Base-by-base conservation (phyloP, 352 stramenopile genomes). In the Globisporangium viniferum region DNA sequence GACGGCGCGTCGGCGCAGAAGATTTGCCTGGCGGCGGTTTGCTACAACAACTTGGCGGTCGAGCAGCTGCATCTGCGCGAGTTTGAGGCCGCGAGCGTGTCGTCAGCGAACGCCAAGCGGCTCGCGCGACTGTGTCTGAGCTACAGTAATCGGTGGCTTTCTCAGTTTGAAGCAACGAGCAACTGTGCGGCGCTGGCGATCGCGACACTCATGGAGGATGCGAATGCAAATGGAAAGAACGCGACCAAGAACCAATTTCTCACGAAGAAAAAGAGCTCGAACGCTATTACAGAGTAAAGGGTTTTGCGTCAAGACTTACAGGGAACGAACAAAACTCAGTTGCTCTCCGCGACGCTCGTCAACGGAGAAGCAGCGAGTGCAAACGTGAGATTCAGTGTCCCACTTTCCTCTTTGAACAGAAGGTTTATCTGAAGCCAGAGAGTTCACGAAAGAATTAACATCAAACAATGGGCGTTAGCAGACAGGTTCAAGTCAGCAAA, bases 11-110 rank as follows among this genome's bases (percentile, higher is more conserved):
- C 83, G 8, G 86, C 90, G 3, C 91, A 98, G 62, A 95, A 97
- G 68, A 81, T 98, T 15, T 97, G 93, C 61, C 69, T 98, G 15
- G 86, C 93, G 0, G 85, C 90, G 10, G 88, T 98, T 24, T 91
- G 80, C 69, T 98, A 98, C 74, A 96, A 98, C 73, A 98, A 98
- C 61, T 72, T 98, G 44, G 91, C 92, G 1, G 86, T 98, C 18
- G 90, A 97, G 73, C 90, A 98, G 67, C 77, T 98, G 1, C 83
- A 94, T 46, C 66, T 94, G 44, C 77, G 89, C n/a, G 80, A 89
- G 29, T 86, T 96, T 57, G 91, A 95, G 56, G 87, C 91, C 8
- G 89, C 86, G 15, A 83, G 70, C 62, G 75, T 86, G 12, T 88
- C 80, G 8, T 89, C 79, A 58, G 88, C 93, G 55, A 98, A 97